Evolutionary conservation across 176 grass and related monocot species (phyloP), one percentile per base, ranked within the genome.

Genomic region (Aechmea fasciata): DNA sequence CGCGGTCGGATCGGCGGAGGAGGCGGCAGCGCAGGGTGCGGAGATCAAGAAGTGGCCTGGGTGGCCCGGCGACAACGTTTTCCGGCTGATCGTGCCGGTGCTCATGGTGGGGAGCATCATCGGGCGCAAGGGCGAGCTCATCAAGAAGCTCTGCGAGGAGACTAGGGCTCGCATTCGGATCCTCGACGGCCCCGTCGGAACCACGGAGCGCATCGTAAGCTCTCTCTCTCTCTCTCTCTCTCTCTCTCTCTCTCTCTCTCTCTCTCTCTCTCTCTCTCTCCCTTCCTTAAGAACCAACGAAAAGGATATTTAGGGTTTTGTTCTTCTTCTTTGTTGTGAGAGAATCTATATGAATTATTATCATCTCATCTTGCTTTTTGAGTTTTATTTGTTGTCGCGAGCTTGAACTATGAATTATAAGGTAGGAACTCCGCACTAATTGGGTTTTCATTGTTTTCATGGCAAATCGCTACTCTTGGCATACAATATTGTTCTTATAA

Each of bases 81-180:
- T 90, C 80, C 80, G 89, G 33, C 72, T 99, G 29, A 86, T 93
- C 19, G 87, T 93, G 33, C 94, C 94, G 11, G 75, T 93, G 78
- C 75, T 85, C 18, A 93, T 90, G 84, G 87, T 90, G 26, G 89
- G 94, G 53, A 83, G 94, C 83, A 99, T 99, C 75, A 99, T 99
- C 9, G 94, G 94, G 52, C 73, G 94, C 19, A 93, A 90, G 82
- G 94, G 94, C 9, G 94, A 99, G 71, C 71, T 93, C 64, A 90
- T 99, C 69, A 93, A 99, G 75, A 86, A 82, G 29, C 86, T 99
- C 48, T 85, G 88, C 15, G 94, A 99, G 82, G 94, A 99, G 82
- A 93, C 89, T 59, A 92, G 82, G 80, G 89, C 94, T 71, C 78
- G 82, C 20, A 83, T 93, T 79, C 89, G 84, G 61, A 51, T 99